Conservation (phyloP, 371 early-diverging fungal genomes). For the Lichtheimia hyalospora region DNA sequence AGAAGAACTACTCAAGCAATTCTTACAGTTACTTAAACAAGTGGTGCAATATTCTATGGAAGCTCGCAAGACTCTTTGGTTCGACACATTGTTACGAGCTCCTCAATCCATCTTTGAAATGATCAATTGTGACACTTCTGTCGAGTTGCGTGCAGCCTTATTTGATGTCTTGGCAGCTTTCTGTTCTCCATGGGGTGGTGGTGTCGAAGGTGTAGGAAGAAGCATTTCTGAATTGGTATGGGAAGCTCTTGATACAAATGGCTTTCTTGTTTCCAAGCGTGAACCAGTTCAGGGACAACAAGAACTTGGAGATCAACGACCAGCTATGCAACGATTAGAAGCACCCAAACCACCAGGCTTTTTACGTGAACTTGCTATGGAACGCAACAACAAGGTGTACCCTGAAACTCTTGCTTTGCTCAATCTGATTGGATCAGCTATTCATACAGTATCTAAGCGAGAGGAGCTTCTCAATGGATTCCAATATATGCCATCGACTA, state of each 20-base stretch:
- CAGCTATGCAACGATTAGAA: background rate
- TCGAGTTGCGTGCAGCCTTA: constrained; percentile 35
- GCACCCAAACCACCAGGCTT: constrained; percentile 13
- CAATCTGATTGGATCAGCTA: constrained; percentile 69
- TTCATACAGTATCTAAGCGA: constrained; percentile 55
- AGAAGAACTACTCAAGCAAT: constrained; percentile 26
- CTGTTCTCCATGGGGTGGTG: constrained; percentile 42
- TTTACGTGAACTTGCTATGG: constrained; percentile 29
- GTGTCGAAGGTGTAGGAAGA: constrained; percentile 27
- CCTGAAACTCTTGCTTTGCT: constrained; percentile 85
- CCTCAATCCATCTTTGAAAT: constrained; percentile 16
- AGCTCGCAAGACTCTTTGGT: constrained; percentile 34
- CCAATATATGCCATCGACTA: constrained; percentile 41
- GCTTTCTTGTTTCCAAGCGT: constrained; percentile 24
- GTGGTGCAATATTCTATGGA: constrained; percentile 38
- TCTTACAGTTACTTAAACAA: constrained; percentile 33
- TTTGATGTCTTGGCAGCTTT: constrained; percentile 42
- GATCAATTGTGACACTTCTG: constrained; percentile 23
- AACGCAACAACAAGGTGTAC: constrained; percentile 65
- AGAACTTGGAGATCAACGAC: constrained; percentile 9
- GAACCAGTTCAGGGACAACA: constrained; percentile 31
- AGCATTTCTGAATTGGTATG: constrained; percentile 28
- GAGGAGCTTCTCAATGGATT: constrained; percentile 40
- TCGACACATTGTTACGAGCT: constrained; percentile 11
- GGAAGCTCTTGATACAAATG: constrained; percentile 31